Percentiles rank a stretch among this genome's conserved stretches.
These are phyloP conservation scores for Kwoniella sp. DNA, from an alignment of 768 basidiomycete species.

Conservation along the genomic window DNA sequence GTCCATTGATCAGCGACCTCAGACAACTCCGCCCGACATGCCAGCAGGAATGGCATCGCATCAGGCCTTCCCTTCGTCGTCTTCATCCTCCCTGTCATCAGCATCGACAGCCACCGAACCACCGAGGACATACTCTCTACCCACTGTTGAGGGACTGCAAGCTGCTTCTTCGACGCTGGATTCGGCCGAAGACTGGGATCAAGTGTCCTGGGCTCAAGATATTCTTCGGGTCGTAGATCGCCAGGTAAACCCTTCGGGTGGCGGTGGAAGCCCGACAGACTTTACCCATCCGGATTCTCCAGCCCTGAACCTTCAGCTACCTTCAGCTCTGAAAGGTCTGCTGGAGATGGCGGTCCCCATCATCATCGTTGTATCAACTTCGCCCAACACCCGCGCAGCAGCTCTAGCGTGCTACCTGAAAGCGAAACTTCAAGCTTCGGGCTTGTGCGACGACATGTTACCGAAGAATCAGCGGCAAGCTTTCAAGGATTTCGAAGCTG, in stretches of 20 bases:
- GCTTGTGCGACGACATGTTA: constrained; percentile 62
- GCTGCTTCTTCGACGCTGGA: constrained; percentile 61
- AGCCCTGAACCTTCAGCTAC: constrained; percentile 60
- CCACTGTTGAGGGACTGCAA: constrained; percentile 65
- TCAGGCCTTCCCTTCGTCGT: constrained; percentile 28
- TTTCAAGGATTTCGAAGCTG: constrained; percentile 84
- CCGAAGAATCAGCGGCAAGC: constrained; percentile 72
- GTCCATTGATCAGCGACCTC: neutral
- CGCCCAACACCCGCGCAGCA: constrained; percentile 58
- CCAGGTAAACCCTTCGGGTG: constrained; percentile 57
- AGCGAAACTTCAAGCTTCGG: constrained; percentile 72
- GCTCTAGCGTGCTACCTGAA: constrained; percentile 77
- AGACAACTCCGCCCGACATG: neutral
- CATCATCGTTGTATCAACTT: constrained; percentile 59
- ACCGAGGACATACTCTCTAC: constrained; percentile 68
- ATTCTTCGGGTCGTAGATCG: constrained; percentile 78
- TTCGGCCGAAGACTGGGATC: constrained; percentile 64
- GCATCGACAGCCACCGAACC: constrained; percentile 28
- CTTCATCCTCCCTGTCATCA: constrained; percentile 26
- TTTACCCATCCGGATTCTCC: constrained; percentile 52
- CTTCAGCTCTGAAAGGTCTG: constrained; percentile 67
- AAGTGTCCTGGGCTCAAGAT: constrained; percentile 78
- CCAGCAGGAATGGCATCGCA: constrained; percentile 12
- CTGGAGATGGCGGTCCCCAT: constrained; percentile 63
- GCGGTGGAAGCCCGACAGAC: constrained; percentile 52